phyloP scores from a whole-genome alignment of 176 grass and related monocot species.

The Aegilops sharonensis region DNA sequence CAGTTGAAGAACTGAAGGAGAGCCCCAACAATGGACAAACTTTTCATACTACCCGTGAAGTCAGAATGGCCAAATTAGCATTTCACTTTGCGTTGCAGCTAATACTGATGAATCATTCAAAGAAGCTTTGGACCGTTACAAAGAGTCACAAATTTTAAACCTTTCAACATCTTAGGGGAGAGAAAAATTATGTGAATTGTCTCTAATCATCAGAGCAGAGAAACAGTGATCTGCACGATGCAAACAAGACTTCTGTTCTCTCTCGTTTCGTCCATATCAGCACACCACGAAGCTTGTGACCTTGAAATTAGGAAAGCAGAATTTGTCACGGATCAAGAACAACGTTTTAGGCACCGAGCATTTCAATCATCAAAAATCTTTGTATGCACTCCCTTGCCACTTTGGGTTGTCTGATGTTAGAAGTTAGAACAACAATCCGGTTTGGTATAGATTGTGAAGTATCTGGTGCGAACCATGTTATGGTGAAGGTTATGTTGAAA shows the following conservation, averaged over 20 bases:
- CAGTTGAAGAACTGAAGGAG: neutral
- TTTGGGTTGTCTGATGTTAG: too few relatives aligned
- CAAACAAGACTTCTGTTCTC: neutral
- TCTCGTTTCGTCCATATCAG: neutral
- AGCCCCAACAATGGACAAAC: neutral
- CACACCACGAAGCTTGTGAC: neutral
- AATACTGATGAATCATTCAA: neutral
- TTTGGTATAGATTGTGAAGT: too few relatives aligned
- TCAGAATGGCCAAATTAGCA: neutral
- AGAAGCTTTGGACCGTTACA: neutral
- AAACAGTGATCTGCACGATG: constrained; percentile 26
- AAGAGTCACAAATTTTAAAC: neutral
- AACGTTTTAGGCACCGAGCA: neutral
- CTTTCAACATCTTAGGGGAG: neutral
- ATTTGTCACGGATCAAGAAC: neutral
- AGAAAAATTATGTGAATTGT: neutral
- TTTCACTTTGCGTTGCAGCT: neutral
- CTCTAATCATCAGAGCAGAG: constrained; percentile 16
- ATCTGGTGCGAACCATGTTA: too few relatives aligned
- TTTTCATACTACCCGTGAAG: neutral
- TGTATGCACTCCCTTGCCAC: too few relatives aligned
- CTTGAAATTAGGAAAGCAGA: neutral
- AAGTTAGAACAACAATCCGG: too few relatives aligned
- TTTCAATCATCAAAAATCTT: neutral
- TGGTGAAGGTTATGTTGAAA: too few relatives aligned